Conservation (phyloP, 179 eudicot species). For the Beta lomatogona region DNA sequence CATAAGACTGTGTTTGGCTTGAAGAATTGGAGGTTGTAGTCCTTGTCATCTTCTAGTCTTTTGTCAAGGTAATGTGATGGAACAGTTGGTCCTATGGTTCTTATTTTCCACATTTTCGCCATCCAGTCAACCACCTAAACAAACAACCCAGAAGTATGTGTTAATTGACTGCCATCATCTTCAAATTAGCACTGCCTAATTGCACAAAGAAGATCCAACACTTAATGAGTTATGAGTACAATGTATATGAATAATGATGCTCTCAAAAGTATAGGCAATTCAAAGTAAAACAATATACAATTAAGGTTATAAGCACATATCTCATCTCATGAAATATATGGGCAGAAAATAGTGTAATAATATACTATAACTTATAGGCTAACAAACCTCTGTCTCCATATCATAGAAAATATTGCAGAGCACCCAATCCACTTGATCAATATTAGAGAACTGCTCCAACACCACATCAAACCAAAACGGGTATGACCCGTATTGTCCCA, state of each 20-base stretch:
- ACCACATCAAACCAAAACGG: slow-evolving; percentile 30
- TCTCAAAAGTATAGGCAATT: too few species aligned
- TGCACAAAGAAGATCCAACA: too few species aligned
- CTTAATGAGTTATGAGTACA: too few species aligned
- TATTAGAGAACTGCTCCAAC: slow-evolving; percentile 34
- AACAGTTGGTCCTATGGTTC: slow-evolving; percentile 44
- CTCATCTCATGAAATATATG: too few species aligned
- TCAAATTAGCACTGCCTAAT: not conserved
- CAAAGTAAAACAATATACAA: too few species aligned
- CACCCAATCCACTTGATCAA: slow-evolving; percentile 46
- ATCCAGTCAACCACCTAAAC: slow-evolving; percentile 40
- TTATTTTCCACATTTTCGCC: slow-evolving; percentile 40
- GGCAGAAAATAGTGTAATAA: too few species aligned
- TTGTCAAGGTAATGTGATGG: slow-evolving; percentile 49
- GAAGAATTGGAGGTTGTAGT: slow-evolving; percentile 39
- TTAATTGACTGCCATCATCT: not conserved
- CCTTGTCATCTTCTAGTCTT: slow-evolving; percentile 37
- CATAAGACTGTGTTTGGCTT: slow-evolving; percentile 32
- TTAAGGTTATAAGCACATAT: too few species aligned
- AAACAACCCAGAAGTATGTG: not conserved
- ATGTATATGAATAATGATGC: too few species aligned
- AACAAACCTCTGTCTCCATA: slow-evolving; percentile 39
- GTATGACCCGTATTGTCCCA: slow-evolving; percentile 30
- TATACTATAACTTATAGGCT: not conserved
- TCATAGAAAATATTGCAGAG: slow-evolving; percentile 37